phyloP scores from a whole-genome alignment of 148 eudicot genomes.

The Heliamphora exappendiculata region DNA sequence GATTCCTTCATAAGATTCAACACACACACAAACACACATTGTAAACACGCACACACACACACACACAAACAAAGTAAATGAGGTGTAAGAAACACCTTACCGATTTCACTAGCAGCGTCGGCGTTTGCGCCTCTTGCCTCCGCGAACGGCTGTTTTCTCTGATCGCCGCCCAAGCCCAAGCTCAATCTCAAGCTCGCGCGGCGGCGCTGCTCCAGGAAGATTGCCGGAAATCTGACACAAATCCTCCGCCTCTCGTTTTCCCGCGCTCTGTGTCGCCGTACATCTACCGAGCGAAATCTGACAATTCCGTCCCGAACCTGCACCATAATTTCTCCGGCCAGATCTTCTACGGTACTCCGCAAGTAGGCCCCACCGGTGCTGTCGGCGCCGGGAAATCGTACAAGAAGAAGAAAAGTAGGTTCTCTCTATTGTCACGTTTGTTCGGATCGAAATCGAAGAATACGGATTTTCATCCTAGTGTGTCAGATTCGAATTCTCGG shows the following conservation, averaged over 20 bases:
- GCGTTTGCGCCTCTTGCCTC: constrained; percentile 87
- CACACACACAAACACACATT: background rate
- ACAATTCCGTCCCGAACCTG: constrained; percentile 13
- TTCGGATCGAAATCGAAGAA: constrained; percentile 64
- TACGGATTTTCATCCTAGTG: constrained; percentile 8
- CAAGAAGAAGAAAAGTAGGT: constrained; percentile 21
- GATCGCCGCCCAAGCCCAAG: constrained; percentile 43
- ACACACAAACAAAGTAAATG: constrained; percentile 24
- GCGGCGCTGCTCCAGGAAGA: constrained; percentile 10
- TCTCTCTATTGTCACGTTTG: constrained; percentile 29
- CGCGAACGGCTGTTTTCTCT: constrained; percentile 47
- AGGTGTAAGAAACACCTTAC: constrained; percentile 71
- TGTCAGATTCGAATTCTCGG: constrained; percentile 15
- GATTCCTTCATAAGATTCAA: background rate
- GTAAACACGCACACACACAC: background rate
- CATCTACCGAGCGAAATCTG: constrained; percentile 50
- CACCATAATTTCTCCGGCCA: constrained; percentile 19
- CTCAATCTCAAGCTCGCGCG: constrained; percentile 11
- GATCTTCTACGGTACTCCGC: constrained; percentile 63
- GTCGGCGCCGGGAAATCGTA: background rate
- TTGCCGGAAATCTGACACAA: constrained; percentile 16
- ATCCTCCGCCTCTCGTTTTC: constrained; percentile 40
- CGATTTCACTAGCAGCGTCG: constrained; percentile 51
- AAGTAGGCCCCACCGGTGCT: constrained; percentile 28
- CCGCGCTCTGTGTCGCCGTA: constrained; percentile 80